Evolutionary conservation across 768 basidiomycete genomes (phyloP).

Genomic region (Podaxis sp.): DNA sequence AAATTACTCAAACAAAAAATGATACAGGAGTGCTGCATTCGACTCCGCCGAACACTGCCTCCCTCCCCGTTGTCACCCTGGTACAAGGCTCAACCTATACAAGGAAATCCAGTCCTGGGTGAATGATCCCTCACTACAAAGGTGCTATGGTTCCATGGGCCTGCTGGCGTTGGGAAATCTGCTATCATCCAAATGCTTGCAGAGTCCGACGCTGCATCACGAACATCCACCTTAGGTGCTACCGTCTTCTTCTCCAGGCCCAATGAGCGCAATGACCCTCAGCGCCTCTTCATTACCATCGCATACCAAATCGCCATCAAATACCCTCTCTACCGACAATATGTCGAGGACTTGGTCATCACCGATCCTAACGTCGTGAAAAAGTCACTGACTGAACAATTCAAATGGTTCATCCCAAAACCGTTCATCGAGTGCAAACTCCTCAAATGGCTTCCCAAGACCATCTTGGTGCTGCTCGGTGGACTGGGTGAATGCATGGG

Average conservation of each 20-base stretch:
- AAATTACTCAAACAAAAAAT: background rate
- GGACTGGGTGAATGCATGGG: slow-evolving; percentile 24
- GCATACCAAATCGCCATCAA: slow-evolving; percentile 18
- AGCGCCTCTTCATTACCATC: slow-evolving; percentile 17
- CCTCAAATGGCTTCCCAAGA: background rate
- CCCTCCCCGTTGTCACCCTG: background rate
- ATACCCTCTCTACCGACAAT: background rate
- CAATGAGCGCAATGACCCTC: background rate
- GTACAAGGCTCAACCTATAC: background rate
- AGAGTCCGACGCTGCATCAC: background rate
- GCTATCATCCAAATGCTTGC: slow-evolving; percentile 9
- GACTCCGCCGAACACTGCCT: slow-evolving; percentile 6
- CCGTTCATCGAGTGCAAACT: background rate
- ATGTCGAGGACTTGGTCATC: slow-evolving; percentile 4
- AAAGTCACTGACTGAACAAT: slow-evolving; percentile 13
- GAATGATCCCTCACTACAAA: background rate
- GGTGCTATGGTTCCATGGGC: background rate
- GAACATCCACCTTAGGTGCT: background rate
- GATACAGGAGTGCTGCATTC: slow-evolving; percentile 1
- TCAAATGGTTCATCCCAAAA: slow-evolving; percentile 13
- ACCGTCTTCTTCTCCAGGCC: slow-evolving; percentile 20
- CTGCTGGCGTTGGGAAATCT: slow-evolving; percentile 8
- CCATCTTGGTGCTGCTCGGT: slow-evolving; percentile 17
- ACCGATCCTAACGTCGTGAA: slow-evolving; percentile 6
- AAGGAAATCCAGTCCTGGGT: background rate